Conservation (phyloP, 306 rosid species). For the Vigna mungo region DNA sequence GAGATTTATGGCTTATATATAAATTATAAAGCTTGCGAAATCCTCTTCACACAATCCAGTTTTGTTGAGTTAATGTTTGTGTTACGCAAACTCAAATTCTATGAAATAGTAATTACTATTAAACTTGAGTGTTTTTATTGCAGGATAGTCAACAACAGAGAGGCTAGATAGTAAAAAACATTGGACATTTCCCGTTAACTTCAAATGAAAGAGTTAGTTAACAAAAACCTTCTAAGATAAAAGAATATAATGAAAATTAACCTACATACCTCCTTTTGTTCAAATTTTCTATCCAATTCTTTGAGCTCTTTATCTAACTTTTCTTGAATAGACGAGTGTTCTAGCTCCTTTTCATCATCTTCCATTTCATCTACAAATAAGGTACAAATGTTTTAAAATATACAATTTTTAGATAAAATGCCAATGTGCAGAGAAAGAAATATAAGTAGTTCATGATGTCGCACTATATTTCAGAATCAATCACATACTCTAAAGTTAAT, state of each 20-base stretch:
- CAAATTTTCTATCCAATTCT: slow-evolving; percentile 90
- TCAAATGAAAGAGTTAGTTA: too few species aligned
- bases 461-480: slow-evolving; percentile 26
- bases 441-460: not conserved
- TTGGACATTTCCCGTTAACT: not conserved
- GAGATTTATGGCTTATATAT: too few species aligned
- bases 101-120: too few species aligned
- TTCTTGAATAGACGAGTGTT: slow-evolving; percentile 91
- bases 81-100: too few species aligned
- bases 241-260: too few species aligned
- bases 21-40: too few species aligned
- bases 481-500: slow-evolving; percentile 4
- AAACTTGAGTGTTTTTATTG: too few species aligned
- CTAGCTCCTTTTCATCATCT: slow-evolving; percentile 83
- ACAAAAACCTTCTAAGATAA: too few species aligned
- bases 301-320: slow-evolving; percentile 84
- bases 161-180: not conserved
- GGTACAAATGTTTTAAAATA: not conserved
- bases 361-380: slow-evolving; percentile 65
- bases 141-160: too few species aligned
- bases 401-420: slow-evolving; percentile 1
- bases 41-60: too few species aligned
- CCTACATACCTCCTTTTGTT: slow-evolving; percentile 84
- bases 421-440: slow-evolving; percentile 19
- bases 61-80: too few species aligned